These are phyloP conservation scores for Xerocomus alliaceus DNA, from an alignment of 1,284 basidiomycete species.

Conservation along the genomic window DNA sequence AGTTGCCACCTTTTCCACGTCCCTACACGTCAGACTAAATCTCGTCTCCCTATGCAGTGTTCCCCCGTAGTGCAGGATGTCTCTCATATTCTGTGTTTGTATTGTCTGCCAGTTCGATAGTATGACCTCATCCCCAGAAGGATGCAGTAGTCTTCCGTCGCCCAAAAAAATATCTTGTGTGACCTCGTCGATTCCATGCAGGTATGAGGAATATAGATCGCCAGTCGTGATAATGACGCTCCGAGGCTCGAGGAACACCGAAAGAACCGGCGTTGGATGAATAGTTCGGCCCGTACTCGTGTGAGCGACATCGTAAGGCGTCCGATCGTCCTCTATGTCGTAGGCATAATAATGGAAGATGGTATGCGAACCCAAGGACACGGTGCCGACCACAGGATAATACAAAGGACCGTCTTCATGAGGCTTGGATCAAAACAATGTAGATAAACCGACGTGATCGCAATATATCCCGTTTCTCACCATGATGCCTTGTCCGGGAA, in stretches of 20 bases:
- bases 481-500: slow-evolving; percentile 91
- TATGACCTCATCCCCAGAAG: slow-evolving; percentile 40
- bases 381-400: slow-evolving; percentile 86
- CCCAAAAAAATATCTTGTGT: slow-evolving; percentile 54
- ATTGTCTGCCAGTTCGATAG: slow-evolving; percentile 65
- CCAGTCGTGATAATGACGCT: slow-evolving; percentile 81
- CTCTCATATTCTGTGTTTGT: slow-evolving; percentile 46
- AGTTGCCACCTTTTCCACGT: slow-evolving; percentile 67
- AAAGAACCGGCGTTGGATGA: slow-evolving; percentile 68
- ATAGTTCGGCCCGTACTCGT: slow-evolving; percentile 57
- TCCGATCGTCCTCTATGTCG: slow-evolving; percentile 6
- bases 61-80: slow-evolving; percentile 53
- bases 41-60: slow-evolving; percentile 64
- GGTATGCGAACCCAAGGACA: slow-evolving; percentile 85
- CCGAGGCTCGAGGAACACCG: slow-evolving; percentile 82
- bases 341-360: slow-evolving; percentile 88
- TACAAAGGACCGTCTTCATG: slow-evolving; percentile 94
- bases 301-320: slow-evolving; percentile 20
- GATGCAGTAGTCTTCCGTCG: slow-evolving; percentile 22
- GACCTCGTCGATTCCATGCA: slow-evolving; percentile 76
- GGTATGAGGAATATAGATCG: slow-evolving; percentile 68
- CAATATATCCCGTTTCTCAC: slow-evolving; percentile 50
- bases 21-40: slow-evolving; percentile 88
- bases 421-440: slow-evolving; percentile 57
- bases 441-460: slow-evolving; percentile 4